Evolutionary conservation across 139 green algal species (phyloP), one percentile per base, ranked within the genome.

Genomic region (Mychonastes homosphaera): DNA sequence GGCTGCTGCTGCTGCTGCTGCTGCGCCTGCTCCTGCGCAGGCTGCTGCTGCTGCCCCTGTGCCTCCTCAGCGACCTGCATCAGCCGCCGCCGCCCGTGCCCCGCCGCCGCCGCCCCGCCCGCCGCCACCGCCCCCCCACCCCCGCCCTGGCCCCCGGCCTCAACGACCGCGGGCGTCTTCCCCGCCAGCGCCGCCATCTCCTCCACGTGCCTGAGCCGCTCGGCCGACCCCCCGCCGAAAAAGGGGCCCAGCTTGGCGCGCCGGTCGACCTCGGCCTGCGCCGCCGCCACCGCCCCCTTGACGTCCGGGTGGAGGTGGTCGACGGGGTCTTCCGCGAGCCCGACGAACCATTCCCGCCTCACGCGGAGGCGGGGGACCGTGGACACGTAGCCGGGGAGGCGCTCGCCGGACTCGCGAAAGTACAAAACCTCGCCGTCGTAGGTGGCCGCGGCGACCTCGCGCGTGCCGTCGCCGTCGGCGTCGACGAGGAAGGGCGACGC

Each of bases 341-440:
- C 72, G 49, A 85, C 69, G 68, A 83, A 94, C 91, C 91, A 98
- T 59, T 91, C 29, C 61, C 72, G 70, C 7, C 65, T 57, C 48
- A 97, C 82, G 4, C 65, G 51, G 52, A 96, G 74, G 21, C 76
- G 75, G 1, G 81, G 85, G 2, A 96, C 59, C n/a, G n/a, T n/a
- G 4, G 34, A 28, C 27, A 95, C 60, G 26, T 56, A 47, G 26
- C 71, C 40, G 4, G 16, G 10, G 63, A 85, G 51, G 44, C 63
- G 51, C 64, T 83, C 81, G 6, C 79, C 81, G 49, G 66, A 90
- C 63, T 95, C 90, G 47, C 83, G 87, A 68, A 89, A 95, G 57
- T 85, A 86, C 53, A 90, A 43, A 21, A 99, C 69, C n/a, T 95
- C 82, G 1, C 87, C 92, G 70, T 95, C 80, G 66, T 95, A 98